These are phyloP conservation scores for Omphalotus olearius DNA, from an alignment of 1,284 basidiomycete genomes.

Conservation along the genomic window DNA sequence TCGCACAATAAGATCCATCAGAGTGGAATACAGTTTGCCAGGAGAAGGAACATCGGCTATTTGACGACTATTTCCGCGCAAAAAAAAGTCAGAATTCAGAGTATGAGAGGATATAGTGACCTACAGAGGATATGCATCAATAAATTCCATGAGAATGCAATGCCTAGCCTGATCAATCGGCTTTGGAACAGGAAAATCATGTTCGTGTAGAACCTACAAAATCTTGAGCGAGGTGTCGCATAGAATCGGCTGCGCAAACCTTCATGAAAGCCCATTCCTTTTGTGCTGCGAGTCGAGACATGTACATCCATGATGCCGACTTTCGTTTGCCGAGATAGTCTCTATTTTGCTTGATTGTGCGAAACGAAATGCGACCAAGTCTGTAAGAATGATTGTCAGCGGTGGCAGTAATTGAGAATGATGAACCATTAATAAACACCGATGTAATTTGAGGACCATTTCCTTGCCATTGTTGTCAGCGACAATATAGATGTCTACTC, in stretches of 20 bases:
- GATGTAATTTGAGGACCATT: slow-evolving; percentile 90
- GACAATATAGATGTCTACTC: slow-evolving; percentile 87
- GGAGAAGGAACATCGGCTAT: slow-evolving; percentile 81
- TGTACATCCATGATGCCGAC: slow-evolving; percentile 99
- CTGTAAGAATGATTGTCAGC: slow-evolving; percentile 37
- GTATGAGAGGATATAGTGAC: slow-evolving; percentile 23
- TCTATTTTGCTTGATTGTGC: slow-evolving; percentile 94
- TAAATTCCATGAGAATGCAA: slow-evolving; percentile 93
- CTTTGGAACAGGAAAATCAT: slow-evolving; percentile 89
- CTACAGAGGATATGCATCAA: slow-evolving; percentile 93
- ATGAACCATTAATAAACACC: slow-evolving; percentile 39
- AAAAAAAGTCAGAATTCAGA: slow-evolving; percentile 11
- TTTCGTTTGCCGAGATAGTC: slow-evolving; percentile 97
- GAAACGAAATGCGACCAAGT: slow-evolving; percentile 93
- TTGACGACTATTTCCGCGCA: slow-evolving; percentile 63
- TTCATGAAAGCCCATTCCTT: slow-evolving; percentile 99
- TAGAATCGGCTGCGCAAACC: slow-evolving; percentile 39
- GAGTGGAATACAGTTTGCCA: slow-evolving; percentile 83
- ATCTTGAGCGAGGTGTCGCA: background rate
- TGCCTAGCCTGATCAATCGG: slow-evolving; percentile 96
- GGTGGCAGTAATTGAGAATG: background rate
- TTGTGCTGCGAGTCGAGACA: slow-evolving; percentile 93
- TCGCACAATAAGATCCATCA: slow-evolving; percentile 96
- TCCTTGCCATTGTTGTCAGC: slow-evolving; percentile 80
- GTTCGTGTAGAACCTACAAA: slow-evolving; percentile 82